phyloP scores from a whole-genome alignment of 2,329 filamentous ascomycete species.

The Aspergillus costaricaensis region DNA sequence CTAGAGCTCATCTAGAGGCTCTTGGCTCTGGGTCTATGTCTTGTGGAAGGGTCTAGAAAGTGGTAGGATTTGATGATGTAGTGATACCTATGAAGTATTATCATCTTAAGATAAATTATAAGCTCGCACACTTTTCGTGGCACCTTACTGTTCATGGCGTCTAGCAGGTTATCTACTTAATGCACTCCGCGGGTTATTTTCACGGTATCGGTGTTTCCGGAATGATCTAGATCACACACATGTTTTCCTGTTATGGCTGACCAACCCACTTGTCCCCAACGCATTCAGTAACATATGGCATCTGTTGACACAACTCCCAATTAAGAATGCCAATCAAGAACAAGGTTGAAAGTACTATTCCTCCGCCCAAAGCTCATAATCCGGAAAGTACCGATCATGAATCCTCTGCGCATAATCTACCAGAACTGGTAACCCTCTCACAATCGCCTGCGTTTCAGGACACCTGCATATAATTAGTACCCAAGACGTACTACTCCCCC shows the following conservation, averaged over 20 bases:
- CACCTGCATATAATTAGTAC: constrained; percentile 37
- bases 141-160: too few relatives aligned
- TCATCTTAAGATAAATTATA: too few relatives aligned
- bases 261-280: too few relatives aligned
- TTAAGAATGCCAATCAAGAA: neutral
- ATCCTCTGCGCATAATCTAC: constrained; percentile 60
- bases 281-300: too few relatives aligned
- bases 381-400: constrained; percentile 59
- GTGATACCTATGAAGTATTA: neutral
- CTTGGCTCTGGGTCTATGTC: neutral
- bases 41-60: neutral
- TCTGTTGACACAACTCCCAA: too few relatives aligned
- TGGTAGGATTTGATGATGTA: neutral
- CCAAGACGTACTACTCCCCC: neutral
- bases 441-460: constrained; percentile 49
- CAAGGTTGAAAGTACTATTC: neutral
- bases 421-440: constrained; percentile 52
- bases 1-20: neutral
- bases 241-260: too few relatives aligned
- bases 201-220: too few relatives aligned
- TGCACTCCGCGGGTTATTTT: too few relatives aligned
- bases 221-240: too few relatives aligned
- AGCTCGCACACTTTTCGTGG: too few relatives aligned
- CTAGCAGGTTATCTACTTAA: too few relatives aligned
- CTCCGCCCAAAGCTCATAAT: constrained; percentile 45